Percentiles rank a stretch among this genome's conserved stretches.
Evolutionary conservation across 345 rosid genomes (phyloP).

Genomic region (Acer campestre): DNA sequence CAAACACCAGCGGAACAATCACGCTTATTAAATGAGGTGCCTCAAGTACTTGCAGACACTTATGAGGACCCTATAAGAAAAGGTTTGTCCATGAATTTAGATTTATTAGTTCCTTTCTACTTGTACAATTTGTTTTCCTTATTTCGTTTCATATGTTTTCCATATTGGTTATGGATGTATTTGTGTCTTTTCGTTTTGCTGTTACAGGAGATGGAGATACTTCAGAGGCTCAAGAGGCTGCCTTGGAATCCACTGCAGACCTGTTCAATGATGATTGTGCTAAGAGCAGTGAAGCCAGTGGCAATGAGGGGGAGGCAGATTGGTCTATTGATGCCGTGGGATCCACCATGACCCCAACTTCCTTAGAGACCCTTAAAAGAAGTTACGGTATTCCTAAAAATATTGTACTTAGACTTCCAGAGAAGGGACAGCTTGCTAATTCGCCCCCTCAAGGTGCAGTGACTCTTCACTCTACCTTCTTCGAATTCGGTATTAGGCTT

Average conservation of each 20-base stretch:
- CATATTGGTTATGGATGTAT: too few relatives aligned
- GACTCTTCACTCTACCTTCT: background rate
- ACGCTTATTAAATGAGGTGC: conserved; percentile 43
- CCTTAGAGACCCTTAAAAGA: background rate
- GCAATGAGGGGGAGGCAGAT: background rate
- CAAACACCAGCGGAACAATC: conserved; percentile 43
- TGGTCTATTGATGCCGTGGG: background rate
- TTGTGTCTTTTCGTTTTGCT: too few relatives aligned
- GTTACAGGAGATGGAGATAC: background rate
- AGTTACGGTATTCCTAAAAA: background rate
- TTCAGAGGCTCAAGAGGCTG: background rate
- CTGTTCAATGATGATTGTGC: background rate
- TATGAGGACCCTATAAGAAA: conserved; percentile 1
- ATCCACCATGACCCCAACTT: background rate
- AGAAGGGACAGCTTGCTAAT: background rate
- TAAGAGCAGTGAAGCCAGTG: background rate
- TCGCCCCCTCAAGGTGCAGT: background rate
- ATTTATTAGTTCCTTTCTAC: background rate
- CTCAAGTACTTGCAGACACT: conserved; percentile 44
- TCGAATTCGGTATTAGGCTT: background rate
- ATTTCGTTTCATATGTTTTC: too few relatives aligned
- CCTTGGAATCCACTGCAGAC: background rate
- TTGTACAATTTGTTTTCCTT: background rate
- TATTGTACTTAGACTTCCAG: background rate
- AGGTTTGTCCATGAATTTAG: background rate